Evolutionary conservation across 164 flowering plant genomes (phyloP).

Genomic region (Piper betle): DNA sequence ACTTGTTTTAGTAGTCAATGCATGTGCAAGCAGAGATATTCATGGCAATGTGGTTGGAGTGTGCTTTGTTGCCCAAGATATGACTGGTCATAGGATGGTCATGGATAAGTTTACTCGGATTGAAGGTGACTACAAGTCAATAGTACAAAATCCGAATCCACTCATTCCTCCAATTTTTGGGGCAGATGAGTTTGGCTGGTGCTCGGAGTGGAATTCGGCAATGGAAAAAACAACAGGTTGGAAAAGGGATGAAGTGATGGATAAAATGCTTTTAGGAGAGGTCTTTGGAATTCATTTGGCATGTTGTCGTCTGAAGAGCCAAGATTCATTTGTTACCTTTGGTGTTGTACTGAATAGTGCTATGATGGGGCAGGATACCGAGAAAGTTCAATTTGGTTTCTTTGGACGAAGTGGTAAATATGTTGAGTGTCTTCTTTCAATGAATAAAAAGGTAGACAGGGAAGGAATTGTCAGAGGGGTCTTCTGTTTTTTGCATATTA

Average conservation of each 20-base stretch:
- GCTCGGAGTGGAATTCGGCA: conserved; percentile 94
- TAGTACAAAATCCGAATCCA: conserved; percentile 76
- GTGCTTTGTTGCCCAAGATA: conserved; percentile 90
- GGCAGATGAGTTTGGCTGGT: conserved; percentile 92
- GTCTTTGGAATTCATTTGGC: conserved; percentile 68
- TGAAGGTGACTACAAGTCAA: conserved; percentile 90
- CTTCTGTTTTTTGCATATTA: conserved; percentile 91
- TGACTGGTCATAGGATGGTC: conserved; percentile 69
- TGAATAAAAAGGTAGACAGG: conserved; percentile 58
- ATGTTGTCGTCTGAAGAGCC: conserved; percentile 80
- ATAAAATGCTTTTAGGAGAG: conserved; percentile 89
- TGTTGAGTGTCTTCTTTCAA: conserved; percentile 74
- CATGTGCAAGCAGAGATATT: conserved; percentile 83
- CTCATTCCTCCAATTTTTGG: conserved; percentile 95
- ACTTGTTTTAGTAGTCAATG: conserved; percentile 76
- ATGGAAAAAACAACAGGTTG: conserved; percentile 72
- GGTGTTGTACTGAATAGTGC: conserved; percentile 74
- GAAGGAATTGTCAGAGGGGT: conserved; percentile 82
- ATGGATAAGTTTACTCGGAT: conserved; percentile 98
- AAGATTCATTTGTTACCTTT: conserved; percentile 65
- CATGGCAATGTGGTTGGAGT: conserved; percentile 73
- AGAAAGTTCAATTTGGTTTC: conserved; percentile 73
- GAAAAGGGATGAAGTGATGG: conserved; percentile 54
- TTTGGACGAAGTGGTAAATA: conserved; percentile 57
- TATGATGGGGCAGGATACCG: conserved; percentile 59